Conservation (phyloP, 2,329 filamentous ascomycete genomes). For the Colletotrichum cuscutae region DNA sequence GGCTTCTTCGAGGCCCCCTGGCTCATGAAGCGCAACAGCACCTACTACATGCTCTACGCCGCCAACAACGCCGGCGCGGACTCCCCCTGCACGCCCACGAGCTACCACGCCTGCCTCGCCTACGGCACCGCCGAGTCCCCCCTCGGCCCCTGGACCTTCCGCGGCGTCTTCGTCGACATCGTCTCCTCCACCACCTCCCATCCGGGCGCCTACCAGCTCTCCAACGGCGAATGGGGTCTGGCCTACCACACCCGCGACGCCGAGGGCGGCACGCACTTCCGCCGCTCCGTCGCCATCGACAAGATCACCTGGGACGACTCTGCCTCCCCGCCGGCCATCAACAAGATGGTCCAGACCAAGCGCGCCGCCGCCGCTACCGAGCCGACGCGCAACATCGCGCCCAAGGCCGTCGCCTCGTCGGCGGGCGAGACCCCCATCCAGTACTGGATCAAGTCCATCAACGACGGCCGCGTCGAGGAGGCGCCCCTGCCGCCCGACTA, state of each 20-base stretch:
- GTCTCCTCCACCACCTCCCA: constrained; percentile 51
- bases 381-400: constrained; percentile 47
- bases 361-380: constrained; percentile 36
- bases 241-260: constrained; percentile 50
- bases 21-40: constrained; percentile 47
- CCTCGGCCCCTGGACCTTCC: constrained; percentile 49
- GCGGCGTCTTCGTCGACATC: constrained; percentile 45
- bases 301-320: constrained; percentile 45
- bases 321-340: constrained; percentile 41
- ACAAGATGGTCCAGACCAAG: constrained; percentile 43
- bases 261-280: constrained; percentile 46
- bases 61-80: constrained; percentile 49
- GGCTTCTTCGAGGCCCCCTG: constrained; percentile 52
- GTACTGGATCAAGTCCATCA: constrained; percentile 49
- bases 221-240: constrained; percentile 43
- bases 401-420: constrained; percentile 39
- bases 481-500: constrained; percentile 50
- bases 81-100: constrained; percentile 50
- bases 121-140: constrained; percentile 47
- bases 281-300: constrained; percentile 48
- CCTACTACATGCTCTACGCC: constrained; percentile 53
- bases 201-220: constrained; percentile 44
- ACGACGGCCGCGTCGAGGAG: constrained; percentile 44
- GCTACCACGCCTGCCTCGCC: constrained; percentile 50
- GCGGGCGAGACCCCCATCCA: constrained; percentile 45